Evolutionary conservation across 805 yeast species (phyloP).

Genomic region (Zygoascus flipseniorum): DNA sequence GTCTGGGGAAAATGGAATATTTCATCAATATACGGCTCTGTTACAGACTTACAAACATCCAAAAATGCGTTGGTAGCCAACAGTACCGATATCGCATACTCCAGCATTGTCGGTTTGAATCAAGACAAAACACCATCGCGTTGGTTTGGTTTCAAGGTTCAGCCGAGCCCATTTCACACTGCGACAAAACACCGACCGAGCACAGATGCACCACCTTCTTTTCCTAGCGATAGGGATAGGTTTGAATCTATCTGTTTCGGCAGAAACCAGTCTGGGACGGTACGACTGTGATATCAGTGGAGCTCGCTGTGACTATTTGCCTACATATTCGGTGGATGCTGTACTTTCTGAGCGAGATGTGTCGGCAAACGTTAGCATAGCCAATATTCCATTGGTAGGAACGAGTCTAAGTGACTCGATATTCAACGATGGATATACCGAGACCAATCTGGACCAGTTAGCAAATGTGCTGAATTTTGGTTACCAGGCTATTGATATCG

Average conservation of each 20-base stretch:
- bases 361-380: constrained; percentile 25
- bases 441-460: constrained; percentile 18
- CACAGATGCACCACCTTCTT: neutral
- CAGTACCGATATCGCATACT: constrained; percentile 5
- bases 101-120: neutral
- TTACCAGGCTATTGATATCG: constrained; percentile 31
- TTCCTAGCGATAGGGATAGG: neutral
- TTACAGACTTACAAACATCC: neutral
- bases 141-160: neutral
- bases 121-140: neutral
- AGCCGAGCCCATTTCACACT: neutral
- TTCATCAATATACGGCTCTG: constrained; percentile 49
- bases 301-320: constrained; percentile 14
- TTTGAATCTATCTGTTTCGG: neutral
- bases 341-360: constrained; percentile 29
- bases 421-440: constrained; percentile 27
- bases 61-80: constrained; percentile 9
- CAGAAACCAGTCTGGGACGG: neutral
- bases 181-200: neutral
- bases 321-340: constrained; percentile 15
- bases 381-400: constrained; percentile 28
- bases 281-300: constrained; percentile 1
- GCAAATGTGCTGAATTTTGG: constrained; percentile 28
- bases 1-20: constrained; percentile 81
- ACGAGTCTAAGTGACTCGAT: constrained; percentile 25